Evolutionary conservation across 108 stramenopile genomes (phyloP).

Genomic region (Skeletonema costatum): DNA sequence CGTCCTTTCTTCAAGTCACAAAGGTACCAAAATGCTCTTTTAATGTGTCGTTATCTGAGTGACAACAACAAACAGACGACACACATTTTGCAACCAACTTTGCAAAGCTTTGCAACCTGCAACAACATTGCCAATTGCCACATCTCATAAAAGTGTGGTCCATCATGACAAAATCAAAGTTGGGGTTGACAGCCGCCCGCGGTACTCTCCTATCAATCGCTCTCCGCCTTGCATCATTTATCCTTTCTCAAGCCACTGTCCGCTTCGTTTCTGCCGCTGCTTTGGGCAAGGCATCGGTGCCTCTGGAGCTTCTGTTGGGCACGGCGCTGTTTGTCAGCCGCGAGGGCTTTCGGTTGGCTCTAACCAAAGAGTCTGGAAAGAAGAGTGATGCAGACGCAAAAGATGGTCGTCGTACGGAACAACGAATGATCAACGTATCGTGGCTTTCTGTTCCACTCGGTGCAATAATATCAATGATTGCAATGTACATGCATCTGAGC

Average conservation of each 20-base stretch:
- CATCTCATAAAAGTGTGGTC: too few relatives aligned
- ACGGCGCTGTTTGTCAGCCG: conserved; percentile 84
- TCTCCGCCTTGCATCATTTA: conserved; percentile 70
- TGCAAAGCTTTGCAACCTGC: too few relatives aligned
- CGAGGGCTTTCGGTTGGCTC: conserved; percentile 88
- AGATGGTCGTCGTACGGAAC: conserved; percentile 30
- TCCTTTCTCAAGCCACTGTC: conserved; percentile 75
- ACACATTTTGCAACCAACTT: too few relatives aligned
- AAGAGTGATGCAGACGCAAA: conserved; percentile 20
- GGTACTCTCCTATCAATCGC: conserved; percentile 63
- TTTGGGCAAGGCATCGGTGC: conserved; percentile 79
- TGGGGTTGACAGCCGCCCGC: conserved; percentile 45
- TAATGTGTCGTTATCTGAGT: too few relatives aligned
- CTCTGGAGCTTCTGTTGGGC: conserved; percentile 77
- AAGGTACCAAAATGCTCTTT: too few relatives aligned
- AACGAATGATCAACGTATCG: conserved; percentile 48
- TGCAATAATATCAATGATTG: conserved; percentile 27
- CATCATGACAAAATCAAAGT: neutral
- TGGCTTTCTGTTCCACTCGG: conserved; percentile 56
- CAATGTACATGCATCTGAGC: conserved; percentile 43
- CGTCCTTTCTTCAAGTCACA: too few relatives aligned
- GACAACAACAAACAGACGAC: too few relatives aligned
- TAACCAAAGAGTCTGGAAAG: conserved; percentile 52
- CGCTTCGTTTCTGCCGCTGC: conserved; percentile 68
- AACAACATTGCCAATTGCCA: too few relatives aligned